These are phyloP conservation scores for Tolypocladium inflatum DNA, from an alignment of 2,329 filamentous ascomycete genomes.

Conservation along the genomic window DNA sequence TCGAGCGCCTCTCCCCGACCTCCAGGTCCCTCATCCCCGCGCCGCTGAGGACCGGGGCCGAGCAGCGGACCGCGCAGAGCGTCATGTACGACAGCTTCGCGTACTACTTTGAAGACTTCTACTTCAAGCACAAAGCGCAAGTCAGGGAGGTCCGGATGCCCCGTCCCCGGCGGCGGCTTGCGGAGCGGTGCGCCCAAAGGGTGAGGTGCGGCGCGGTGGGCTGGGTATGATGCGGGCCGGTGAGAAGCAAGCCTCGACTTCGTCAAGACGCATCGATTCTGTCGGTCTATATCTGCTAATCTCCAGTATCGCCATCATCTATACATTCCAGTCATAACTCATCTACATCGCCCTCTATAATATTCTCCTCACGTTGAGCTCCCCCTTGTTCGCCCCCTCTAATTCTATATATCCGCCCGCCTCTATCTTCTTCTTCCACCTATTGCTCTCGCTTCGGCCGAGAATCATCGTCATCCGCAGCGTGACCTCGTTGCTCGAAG, in stretches of 20 bases:
- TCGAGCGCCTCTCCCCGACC: background rate
- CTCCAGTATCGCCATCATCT: background rate
- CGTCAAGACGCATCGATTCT: background rate
- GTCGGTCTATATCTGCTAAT: background rate
- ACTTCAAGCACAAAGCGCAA: background rate
- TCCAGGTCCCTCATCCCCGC: background rate
- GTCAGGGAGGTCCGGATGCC: background rate
- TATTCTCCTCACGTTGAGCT: slow-evolving; percentile 43
- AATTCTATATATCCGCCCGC: slow-evolving; percentile 42
- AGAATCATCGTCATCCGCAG: slow-evolving; percentile 69
- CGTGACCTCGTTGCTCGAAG: slow-evolving; percentile 43
- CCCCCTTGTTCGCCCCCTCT: slow-evolving; percentile 33
- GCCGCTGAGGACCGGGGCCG: background rate
- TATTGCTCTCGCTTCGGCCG: slow-evolving; percentile 61
- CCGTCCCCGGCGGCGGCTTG: background rate
- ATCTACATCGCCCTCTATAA: slow-evolving; percentile 18
- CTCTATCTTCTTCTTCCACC: slow-evolving; percentile 69
- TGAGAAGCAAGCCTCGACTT: background rate
- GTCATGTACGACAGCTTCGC: background rate
- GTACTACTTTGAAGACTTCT: background rate
- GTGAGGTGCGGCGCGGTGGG: background rate
- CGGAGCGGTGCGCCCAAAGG: background rate
- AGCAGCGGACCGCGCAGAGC: background rate
- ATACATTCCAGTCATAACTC: background rate
- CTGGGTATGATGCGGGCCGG: background rate